Evolutionary conservation across 208 protist species (phyloP).

Genomic region (Trypanosomatidae sp.): DNA sequence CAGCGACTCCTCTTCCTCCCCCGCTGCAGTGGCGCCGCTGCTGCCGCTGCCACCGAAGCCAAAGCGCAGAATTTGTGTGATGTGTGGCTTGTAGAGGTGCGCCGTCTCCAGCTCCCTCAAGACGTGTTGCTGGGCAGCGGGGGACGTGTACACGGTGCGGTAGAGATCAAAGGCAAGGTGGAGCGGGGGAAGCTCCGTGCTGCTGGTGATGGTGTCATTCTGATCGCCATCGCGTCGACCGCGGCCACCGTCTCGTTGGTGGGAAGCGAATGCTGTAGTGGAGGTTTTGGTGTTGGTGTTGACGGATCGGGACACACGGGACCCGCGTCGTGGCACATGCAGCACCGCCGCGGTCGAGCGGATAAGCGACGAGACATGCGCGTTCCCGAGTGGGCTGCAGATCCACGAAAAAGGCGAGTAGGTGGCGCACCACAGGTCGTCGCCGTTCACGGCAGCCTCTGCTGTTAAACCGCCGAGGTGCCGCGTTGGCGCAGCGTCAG

Average conservation of each 20-base stretch:
- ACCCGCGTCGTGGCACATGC: slow-evolving; percentile 7
- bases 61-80: slow-evolving; percentile 15
- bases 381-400: slow-evolving; percentile 26
- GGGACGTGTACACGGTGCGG: slow-evolving; percentile 23
- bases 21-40: not conserved
- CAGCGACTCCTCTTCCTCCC: not conserved
- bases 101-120: not conserved
- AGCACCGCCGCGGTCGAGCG: not conserved
- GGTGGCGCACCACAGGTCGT: slow-evolving; percentile 17
- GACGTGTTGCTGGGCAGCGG: not conserved
- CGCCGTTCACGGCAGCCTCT: not conserved
- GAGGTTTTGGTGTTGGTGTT: too few relatives aligned
- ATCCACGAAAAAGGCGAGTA: slow-evolving; percentile 39
- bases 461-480: too few relatives aligned
- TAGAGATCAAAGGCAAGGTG: too few relatives aligned
- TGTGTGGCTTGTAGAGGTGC: slow-evolving; percentile 11
- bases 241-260: too few relatives aligned
- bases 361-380: slow-evolving; percentile 2
- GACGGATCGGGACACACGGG: too few relatives aligned
- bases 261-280: slow-evolving; percentile 1
- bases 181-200: too few relatives aligned
- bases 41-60: not conserved
- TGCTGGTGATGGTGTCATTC: too few relatives aligned
- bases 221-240: too few relatives aligned
- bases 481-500: not conserved